Evolutionary conservation across 495 filamentous ascomycete species (phyloP).

Genomic region (Aspergillus sclerotiicarbonarius): DNA sequence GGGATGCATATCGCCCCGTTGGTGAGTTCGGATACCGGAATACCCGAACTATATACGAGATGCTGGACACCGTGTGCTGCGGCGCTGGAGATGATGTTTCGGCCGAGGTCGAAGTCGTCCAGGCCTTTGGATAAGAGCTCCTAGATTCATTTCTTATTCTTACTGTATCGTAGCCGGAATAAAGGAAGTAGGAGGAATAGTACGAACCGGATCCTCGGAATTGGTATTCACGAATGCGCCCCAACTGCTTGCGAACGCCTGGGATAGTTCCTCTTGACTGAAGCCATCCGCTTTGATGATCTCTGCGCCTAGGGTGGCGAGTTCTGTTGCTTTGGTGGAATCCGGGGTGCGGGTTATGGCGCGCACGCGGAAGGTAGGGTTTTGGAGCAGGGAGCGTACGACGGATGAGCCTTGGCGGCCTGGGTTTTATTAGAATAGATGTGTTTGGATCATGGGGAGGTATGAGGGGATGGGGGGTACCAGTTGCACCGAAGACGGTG

Average conservation of each 20-base stretch:
- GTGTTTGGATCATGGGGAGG: no score
- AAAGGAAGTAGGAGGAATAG: neutral
- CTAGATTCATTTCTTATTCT: no score
- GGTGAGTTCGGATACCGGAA: slow-evolving; percentile 18
- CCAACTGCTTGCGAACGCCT: slow-evolving; percentile 27
- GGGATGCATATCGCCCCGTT: slow-evolving; percentile 21
- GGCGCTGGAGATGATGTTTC: slow-evolving; percentile 26
- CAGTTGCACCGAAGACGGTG: slow-evolving; percentile 24
- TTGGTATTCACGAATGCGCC: slow-evolving; percentile 35
- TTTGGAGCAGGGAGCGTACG: slow-evolving; percentile 29
- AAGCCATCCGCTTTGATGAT: slow-evolving; percentile 45
- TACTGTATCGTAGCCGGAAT: no score
- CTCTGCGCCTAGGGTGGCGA: slow-evolving; percentile 43
- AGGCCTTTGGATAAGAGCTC: slow-evolving; percentile 14
- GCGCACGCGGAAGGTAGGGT: slow-evolving; percentile 35
- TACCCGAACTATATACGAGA: slow-evolving; percentile 26
- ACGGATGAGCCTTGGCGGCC: slow-evolving; percentile 48
- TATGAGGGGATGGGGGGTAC: neutral
- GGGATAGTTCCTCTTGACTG: slow-evolving; percentile 20
- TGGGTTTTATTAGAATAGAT: no score
- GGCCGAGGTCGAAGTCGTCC: slow-evolving; percentile 30
- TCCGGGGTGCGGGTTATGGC: slow-evolving; percentile 38
- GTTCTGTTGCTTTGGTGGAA: slow-evolving; percentile 37
- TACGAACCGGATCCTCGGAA: slow-evolving; percentile 27
- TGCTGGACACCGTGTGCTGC: slow-evolving; percentile 23